These are phyloP conservation scores for Boletales sp. DNA, from an alignment of 768 basidiomycete genomes.

Conservation along the genomic window DNA sequence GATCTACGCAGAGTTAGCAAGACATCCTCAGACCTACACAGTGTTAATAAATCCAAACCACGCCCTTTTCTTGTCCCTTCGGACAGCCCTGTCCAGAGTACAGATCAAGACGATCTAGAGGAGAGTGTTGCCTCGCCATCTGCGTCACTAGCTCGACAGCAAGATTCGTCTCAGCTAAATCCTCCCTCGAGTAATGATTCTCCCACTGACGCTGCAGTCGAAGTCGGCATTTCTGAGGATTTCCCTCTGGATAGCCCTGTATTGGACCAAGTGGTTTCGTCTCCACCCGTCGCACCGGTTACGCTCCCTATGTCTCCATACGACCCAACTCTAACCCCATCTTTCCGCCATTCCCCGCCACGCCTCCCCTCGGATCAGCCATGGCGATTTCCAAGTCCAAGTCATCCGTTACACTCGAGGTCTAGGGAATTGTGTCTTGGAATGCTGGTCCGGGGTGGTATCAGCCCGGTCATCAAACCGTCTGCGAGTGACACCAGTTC, in stretches of 20 bases:
- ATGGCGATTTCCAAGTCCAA: slow-evolving; percentile 79
- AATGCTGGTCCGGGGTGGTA: slow-evolving; percentile 53
- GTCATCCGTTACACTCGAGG: slow-evolving; percentile 67
- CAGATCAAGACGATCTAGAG: slow-evolving; percentile 8
- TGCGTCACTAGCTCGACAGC: slow-evolving; percentile 24
- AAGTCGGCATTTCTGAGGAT: slow-evolving; percentile 1
- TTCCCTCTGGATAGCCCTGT: not conserved
- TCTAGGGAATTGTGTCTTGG: slow-evolving; percentile 63
- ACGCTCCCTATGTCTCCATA: slow-evolving; percentile 67
- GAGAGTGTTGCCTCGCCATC: slow-evolving; percentile 14
- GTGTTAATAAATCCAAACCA: slow-evolving; percentile 16
- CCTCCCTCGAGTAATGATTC: slow-evolving; percentile 10
- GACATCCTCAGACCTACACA: slow-evolving; percentile 16
- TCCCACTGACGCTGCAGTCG: not conserved
- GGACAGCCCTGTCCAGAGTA: slow-evolving; percentile 10
- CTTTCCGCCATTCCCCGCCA: slow-evolving; percentile 75
- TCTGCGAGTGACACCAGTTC: slow-evolving; percentile 26
- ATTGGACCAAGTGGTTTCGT: slow-evolving; percentile 11
- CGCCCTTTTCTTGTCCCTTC: slow-evolving; percentile 20
- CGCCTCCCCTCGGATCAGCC: slow-evolving; percentile 76
- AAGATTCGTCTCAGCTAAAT: slow-evolving; percentile 21
- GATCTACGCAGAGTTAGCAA: slow-evolving; percentile 30
- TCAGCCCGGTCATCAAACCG: slow-evolving; percentile 45
- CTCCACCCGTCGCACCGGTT: slow-evolving; percentile 24
- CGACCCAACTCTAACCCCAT: slow-evolving; percentile 68